Base-by-base conservation (phyloP, 1,139 yeast genomes). In the Diutina ranongensis region DNA sequence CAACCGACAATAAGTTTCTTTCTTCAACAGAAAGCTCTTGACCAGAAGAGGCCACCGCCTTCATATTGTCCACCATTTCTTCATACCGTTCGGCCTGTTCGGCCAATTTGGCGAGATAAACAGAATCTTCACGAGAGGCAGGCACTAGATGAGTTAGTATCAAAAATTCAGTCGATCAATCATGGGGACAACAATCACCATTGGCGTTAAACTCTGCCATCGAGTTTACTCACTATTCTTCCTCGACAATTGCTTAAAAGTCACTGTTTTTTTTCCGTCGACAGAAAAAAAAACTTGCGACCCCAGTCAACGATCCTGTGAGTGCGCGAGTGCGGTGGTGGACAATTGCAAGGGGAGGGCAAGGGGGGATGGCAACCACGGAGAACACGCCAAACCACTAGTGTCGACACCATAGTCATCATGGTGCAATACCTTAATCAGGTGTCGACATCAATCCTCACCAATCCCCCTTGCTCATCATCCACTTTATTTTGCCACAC, bases 81-180 rank as follows among this genome's bases (percentile, higher is more conserved):
- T 92, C 98, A 67, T 92, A 92, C 71, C 98, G 94, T 75, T 92
- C 98, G 61, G 98, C 97, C 76, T 92, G 97, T 74, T 92, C 98
- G 60, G 97, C 97, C 69, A 92, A 85, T 71, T 92, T 92, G 69
- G 98, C 97, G 67, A 92, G 83, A 71, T 89, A 92, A 61, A 92
- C 97, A 59, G 95, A 86, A 75, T 89, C 96, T 80, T 92, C 98
- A 75, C 97, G 95, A 62, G 89, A 76, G 65, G 83, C 35, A 25
- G 42, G 42, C 42, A 38, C 38, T 42, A 32, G 32, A 20, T 1
- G 1, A 4, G 45, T 42, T 32, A 40, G 44, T 40, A 40, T 27
- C 15, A n/a, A n/a, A n/a, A n/a, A n/a, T n/a, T 15, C 15, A 10
- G n/a, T 33, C 18, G 20, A n/a, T n/a, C n/a, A n/a, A n/a, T n/a